Percentiles rank a stretch among this genome's conserved stretches.
These are phyloP conservation scores for Tritrichomonas musculus DNA, from an alignment of 208 protist genomes.

Conservation along the genomic window DNA sequence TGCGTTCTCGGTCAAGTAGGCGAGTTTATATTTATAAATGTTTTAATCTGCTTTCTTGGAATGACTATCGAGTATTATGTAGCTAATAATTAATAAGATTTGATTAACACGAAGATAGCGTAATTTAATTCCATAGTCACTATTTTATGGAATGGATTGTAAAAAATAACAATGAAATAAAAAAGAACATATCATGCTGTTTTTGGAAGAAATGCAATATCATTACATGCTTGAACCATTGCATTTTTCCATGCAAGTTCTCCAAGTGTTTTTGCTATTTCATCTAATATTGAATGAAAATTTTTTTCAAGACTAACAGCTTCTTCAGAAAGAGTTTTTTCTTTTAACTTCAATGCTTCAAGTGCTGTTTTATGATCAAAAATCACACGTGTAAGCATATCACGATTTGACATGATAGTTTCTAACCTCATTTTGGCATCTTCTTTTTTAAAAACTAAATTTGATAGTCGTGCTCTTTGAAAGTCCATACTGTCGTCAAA, in stretches of 20 bases:
- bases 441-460: not conserved
- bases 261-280: not conserved
- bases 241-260: slow-evolving; percentile 9
- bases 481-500: not conserved
- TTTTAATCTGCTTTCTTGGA: no score
- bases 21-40: no score
- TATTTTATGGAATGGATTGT: no score
- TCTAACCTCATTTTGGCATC: not conserved
- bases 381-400: slow-evolving; percentile 22
- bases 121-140: no score
- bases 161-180: no score
- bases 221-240: not conserved
- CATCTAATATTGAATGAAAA: not conserved
- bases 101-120: no score
- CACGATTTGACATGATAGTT: not conserved
- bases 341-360: not conserved
- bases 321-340: not conserved
- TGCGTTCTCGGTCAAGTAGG: no score
- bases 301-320: not conserved
- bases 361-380: not conserved
- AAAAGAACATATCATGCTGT: not conserved
- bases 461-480: not conserved
- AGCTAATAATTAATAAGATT: no score
- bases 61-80: no score
- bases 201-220: slow-evolving; percentile 17